Percentiles rank a stretch among this genome's conserved stretches.
Evolutionary conservation across 1,284 basidiomycete species (phyloP).

Genomic region (Pseudozyma hubeiensis): DNA sequence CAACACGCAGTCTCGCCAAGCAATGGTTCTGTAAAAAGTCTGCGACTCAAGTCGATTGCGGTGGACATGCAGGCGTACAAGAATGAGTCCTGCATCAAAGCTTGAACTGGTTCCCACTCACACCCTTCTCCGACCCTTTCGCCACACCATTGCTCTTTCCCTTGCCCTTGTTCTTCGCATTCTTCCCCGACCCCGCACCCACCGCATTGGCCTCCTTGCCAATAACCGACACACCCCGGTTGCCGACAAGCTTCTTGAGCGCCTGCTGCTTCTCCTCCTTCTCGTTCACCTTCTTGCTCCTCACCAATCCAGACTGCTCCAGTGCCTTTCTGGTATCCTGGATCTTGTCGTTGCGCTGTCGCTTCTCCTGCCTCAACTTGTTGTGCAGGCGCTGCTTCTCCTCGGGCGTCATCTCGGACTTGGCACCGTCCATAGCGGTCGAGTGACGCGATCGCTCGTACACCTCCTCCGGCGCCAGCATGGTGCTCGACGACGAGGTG

Average conservation of each 20-base stretch:
- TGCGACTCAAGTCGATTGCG: too few relatives aligned
- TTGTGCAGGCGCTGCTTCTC: slow-evolving; percentile 76
- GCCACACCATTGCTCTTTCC: slow-evolving; percentile 8
- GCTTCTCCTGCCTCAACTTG: slow-evolving; percentile 74
- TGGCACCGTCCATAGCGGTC: slow-evolving; percentile 66
- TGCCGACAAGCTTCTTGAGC: slow-evolving; percentile 64
- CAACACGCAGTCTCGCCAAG: too few relatives aligned
- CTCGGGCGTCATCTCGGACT: slow-evolving; percentile 84
- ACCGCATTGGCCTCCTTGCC: slow-evolving; percentile 39
- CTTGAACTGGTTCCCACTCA: slow-evolving; percentile 38
- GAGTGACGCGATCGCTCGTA: slow-evolving; percentile 70
- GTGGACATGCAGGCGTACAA: too few relatives aligned
- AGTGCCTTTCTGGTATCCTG: slow-evolving; percentile 76
- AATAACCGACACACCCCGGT: slow-evolving; percentile 59
- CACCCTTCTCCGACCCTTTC: slow-evolving; percentile 14
- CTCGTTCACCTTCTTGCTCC: slow-evolving; percentile 40
- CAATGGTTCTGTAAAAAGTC: too few relatives aligned
- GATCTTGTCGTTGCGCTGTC: slow-evolving; percentile 78
- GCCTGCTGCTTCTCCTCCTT: slow-evolving; percentile 65
- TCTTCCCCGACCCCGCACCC: slow-evolving; percentile 31
- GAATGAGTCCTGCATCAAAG: slow-evolving; percentile 10
- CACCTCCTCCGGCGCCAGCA: slow-evolving; percentile 94
- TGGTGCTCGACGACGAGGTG: slow-evolving; percentile 78
- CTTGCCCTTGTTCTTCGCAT: slow-evolving; percentile 33
- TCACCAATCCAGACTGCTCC: slow-evolving; percentile 73